phyloP scores from a whole-genome alignment of 2,329 filamentous ascomycete species.

The Exophiala sp. region DNA sequence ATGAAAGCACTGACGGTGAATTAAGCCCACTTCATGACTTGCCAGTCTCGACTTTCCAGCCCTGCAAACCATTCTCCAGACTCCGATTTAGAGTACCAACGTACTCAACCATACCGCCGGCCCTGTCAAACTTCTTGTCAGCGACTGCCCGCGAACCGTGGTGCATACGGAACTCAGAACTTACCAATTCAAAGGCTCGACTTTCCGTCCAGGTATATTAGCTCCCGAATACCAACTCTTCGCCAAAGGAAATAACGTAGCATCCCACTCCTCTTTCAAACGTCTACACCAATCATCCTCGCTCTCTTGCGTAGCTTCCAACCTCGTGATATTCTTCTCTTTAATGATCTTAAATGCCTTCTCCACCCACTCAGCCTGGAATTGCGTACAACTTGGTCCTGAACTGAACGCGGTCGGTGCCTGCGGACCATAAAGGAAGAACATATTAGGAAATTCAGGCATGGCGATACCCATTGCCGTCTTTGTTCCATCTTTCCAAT shows the following conservation, averaged over 20 bases:
- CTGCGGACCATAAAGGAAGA: slow-evolving; percentile 56
- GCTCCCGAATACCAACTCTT: slow-evolving; percentile 56
- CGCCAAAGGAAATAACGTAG: slow-evolving; percentile 48
- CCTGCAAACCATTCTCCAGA: slow-evolving; percentile 14
- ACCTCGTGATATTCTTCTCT: slow-evolving; percentile 45
- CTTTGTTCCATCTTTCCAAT: slow-evolving; percentile 37
- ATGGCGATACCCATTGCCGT: slow-evolving; percentile 45
- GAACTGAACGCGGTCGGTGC: slow-evolving; percentile 37
- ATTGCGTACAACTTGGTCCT: slow-evolving; percentile 52
- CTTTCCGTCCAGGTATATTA: slow-evolving; percentile 45
- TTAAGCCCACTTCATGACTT: too few relatives aligned
- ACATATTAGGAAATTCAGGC: slow-evolving; percentile 48
- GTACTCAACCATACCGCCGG: background rate
- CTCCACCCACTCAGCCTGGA: slow-evolving; percentile 56
- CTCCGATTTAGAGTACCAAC: background rate
- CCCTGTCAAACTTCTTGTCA: background rate
- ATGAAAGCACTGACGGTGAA: too few relatives aligned
- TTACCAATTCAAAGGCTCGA: background rate
- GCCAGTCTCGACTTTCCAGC: background rate
- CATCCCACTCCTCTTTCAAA: slow-evolving; percentile 41
- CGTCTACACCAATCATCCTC: slow-evolving; percentile 49
- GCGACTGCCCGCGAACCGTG: background rate
- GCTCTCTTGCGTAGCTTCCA: slow-evolving; percentile 49
- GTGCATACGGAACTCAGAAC: background rate
- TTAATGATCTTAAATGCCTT: slow-evolving; percentile 48